Evolutionary conservation across 73 alveolate species (phyloP).

Genomic region (Tetrahymena elliotti): DNA sequence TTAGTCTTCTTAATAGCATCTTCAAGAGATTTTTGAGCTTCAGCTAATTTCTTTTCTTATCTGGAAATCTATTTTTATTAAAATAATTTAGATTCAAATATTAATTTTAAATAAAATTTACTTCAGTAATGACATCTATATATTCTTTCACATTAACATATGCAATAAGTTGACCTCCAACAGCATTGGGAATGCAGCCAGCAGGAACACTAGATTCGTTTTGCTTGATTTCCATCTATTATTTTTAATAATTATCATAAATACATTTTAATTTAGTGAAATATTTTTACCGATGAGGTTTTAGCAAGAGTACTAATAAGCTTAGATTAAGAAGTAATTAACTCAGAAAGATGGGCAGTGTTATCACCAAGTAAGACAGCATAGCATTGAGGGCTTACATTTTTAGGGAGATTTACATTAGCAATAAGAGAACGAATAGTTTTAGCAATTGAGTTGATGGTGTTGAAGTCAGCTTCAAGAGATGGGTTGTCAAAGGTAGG

Average conservation of each 20-base stretch:
- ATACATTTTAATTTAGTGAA: not conserved
- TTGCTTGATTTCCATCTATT: not conserved
- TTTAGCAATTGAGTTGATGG: not conserved
- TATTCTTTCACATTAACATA: not conserved
- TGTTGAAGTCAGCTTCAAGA: slow-evolving; percentile 33
- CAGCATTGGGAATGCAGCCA: not conserved
- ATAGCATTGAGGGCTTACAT: slow-evolving; percentile 14
- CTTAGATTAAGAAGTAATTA: slow-evolving; percentile 7
- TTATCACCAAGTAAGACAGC: not conserved
- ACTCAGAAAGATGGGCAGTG: not conserved
- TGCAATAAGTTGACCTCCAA: not conserved
- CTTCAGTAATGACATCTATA: not conserved
- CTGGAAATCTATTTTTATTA: not conserved
- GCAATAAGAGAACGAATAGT: slow-evolving; percentile 12
- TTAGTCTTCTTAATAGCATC: not conserved
- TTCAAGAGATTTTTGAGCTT: not conserved
- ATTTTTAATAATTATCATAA: not conserved
- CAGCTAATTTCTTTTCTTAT: not conserved
- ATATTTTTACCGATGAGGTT: slow-evolving; percentile 6
- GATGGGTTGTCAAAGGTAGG: slow-evolving; percentile 50
- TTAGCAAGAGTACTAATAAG: slow-evolving; percentile 18
- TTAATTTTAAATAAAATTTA: not conserved
- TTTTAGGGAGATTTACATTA: slow-evolving; percentile 7
- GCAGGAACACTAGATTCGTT: not conserved
- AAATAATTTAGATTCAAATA: not conserved